Base-by-base conservation (phyloP, 495 filamentous ascomycete species). In the Lindgomyces ingoldianus region DNA sequence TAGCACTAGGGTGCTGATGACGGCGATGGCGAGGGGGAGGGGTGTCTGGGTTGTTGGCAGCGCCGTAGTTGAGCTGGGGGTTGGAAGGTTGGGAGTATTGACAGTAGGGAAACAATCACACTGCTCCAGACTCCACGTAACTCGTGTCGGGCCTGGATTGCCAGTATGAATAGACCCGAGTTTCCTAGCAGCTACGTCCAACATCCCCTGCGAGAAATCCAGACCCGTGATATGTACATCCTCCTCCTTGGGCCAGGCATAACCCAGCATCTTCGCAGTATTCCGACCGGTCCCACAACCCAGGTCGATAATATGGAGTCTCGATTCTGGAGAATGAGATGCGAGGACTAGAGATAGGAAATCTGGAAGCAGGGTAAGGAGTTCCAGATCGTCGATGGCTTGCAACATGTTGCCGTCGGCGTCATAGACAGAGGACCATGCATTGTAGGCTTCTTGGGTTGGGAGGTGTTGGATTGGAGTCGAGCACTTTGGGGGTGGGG, bases 391-490 rank as follows among this genome's bases (percentile, higher is more conserved):
- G 69, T 91, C 89, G 30, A 89, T 77, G 4, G 81, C 81, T 76
- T 91, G 89, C 1, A 91, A 79, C 72, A 90, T 87, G 72, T 91
- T 91, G 25, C 84, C 84, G 61, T 91, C 87, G 42, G 80, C 85
- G 70, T 91, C 88, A 74, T 91, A 91, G 62, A 85, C 77, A 72
- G 80, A 51, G 24, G 77, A 75, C 81, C 80, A 82, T 54, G 68
- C 71, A 45, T 79, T 65, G 51, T 83, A 83, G 19, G 78, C 76
- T 29, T 74, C 74, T 16, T 64, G 50, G 1, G 75, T 81, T 12
- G 75, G 60, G 8, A 80, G 64, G 22, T 74, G 72, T 16, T 71
- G 64, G 41, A 79, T 45, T 25, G 61, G 68, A 25, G 69, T 67
- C 33, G 60, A 41, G 22, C 33, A 10, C 21, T 51, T 57, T 12